Base-by-base conservation (phyloP, 805 yeast species). In the Myxozyma sirexii region DNA sequence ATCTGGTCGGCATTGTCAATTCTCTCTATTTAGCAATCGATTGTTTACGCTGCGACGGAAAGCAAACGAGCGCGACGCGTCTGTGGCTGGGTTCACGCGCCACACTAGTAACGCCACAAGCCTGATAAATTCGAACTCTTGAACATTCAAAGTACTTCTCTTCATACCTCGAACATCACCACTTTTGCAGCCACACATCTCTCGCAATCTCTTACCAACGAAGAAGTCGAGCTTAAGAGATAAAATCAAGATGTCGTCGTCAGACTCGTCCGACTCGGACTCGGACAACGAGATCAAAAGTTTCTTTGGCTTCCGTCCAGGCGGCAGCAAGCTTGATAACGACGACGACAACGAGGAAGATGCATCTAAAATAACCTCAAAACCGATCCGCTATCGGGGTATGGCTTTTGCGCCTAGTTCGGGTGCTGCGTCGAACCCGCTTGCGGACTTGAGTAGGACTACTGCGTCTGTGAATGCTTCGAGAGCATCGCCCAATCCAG, bases 321-420 rank as follows among this genome's bases (percentile, higher is more conserved):
- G 29, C 2, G 39, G 39, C 8, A 26, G 31, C 37, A 24, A 10
- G 21, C 17, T 21, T 24, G 47, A 26, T 31, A 26, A 52, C 43
- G 56, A 55, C 19, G 50, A 13, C 51, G 60, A 43, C 2, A 60
- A 61, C 7, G 52, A 44, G 3, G 48, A 13, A 13, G 60, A 48
- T 2, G 58, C 31, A 12, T 21, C 33, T 7, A 15, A 24, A 17
- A n/a, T 44, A 26, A 17, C 21, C 17, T n/a, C 47, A 5, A 58
- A 56, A 35, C 38, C 64, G 15, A 53, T 64, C 59, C 39, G 67
- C 13, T 64, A 63, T 47, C 51, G 54, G 10, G 62, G 64, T 5
- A 59, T 64, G 46, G 29, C 23, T 31, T 64, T 64, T 54, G 64
- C 64, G 1, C 24, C 61, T 19, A 52, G 60, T 44, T 31, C 54